Base-by-base conservation (phyloP, 2,329 filamentous ascomycete genomes). In the Talaromyces sp. region DNA sequence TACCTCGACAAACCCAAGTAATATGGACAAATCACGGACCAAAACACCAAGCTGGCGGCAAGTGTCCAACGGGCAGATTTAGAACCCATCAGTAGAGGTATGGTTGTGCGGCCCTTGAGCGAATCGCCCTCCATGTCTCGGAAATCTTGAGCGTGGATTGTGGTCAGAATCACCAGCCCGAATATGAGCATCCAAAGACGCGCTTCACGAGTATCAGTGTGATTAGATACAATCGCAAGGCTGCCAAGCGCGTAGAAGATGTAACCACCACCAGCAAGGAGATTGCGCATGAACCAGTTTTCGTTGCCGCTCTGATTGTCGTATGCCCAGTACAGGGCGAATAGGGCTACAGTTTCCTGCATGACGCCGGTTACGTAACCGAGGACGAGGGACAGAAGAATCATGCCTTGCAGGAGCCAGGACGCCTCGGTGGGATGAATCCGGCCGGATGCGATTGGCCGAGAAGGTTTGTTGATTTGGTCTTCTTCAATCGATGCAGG, bases 81-180 rank as follows among this genome's bases (percentile, higher is more conserved):
- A 27, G 61, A 47, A 36, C 61, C 61, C 61, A 62, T 56, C 4
- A 62, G 54, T 9, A 62, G 56, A 16, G 61, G 61, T 16, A 62
- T 7, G 1, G 61, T 62, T 2, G 61, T 57, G 5, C 61, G 61
- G 2, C 61, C 61, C 16, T 62, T 62, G 42, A 59, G 57, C 23
- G 30, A 40, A 33, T 62, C 61, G 33, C 61, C 61, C 9, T 62
- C 61, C 57, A 62, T 62, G 12, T 62, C 61, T 36, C 61, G 61
- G 4, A 62, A 62, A 42, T 62, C 61, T 30, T 62, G 61, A n/a
- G 61, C 61, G n/a, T 62, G 61, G 53, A 62, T 62, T 52, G 61
- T 62, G 7, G 40, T 62, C 31, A 62, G 27, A n/a, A 62, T 62
- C 31, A 62, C 53, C 5, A 62, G 50, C 14, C 61, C 61, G 27